Base-by-base conservation (phyloP, 2,329 filamentous ascomycete genomes). In the Tolypocladium cylindrosporum region DNA sequence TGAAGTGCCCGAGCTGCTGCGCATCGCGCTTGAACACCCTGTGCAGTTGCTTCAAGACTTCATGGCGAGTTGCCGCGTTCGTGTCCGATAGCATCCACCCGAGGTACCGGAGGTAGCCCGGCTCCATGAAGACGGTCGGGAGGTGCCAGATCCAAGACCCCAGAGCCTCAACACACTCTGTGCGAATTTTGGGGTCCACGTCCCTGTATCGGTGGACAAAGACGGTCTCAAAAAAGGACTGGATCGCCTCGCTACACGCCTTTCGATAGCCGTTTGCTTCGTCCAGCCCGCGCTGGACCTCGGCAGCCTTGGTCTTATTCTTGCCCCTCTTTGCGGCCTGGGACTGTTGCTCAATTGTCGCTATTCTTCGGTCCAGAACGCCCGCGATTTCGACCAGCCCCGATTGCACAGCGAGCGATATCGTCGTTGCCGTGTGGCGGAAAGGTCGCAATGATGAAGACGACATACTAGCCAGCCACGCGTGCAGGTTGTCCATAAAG, bases 191-290 rank as follows among this genome's bases (percentile, higher is more conserved):
- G 8, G 90, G 85, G 67, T 99, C 94, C 37, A 97, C 85, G 69
- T 99, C 94, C 61, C 94, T 89, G 72, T 97, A 99, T 54, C 94
- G 87, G 72, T 99, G 93, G 37, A 97, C 88, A 69, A 96, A 99
- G 53, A 97, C 87, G 2, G 90, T 89, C 64, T 96, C 89, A 68
- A 97, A 96, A 66, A 91, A 90, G 63, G 95, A 91, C 63, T 87
- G 87, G 59, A 97, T 85, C 60, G 87, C 80, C 37, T 82, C 81
- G 62, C 90, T 86, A 56, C 91, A 83, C 14, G 81, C 77, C 59
- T 90, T 86, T 40, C 90, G 81, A 67, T 86, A 87, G 61, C 84
- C 76, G 62, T 87, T 86, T 41, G 86, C 85, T 62, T 91, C 84
- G 50, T 87, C 80, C 43, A 93, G 79, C 57, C 85, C 88, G 48